Evolutionary conservation across 129 eudicot genomes (phyloP), one percentile per base, ranked within the genome.

Genomic region (Tagetes patula): DNA sequence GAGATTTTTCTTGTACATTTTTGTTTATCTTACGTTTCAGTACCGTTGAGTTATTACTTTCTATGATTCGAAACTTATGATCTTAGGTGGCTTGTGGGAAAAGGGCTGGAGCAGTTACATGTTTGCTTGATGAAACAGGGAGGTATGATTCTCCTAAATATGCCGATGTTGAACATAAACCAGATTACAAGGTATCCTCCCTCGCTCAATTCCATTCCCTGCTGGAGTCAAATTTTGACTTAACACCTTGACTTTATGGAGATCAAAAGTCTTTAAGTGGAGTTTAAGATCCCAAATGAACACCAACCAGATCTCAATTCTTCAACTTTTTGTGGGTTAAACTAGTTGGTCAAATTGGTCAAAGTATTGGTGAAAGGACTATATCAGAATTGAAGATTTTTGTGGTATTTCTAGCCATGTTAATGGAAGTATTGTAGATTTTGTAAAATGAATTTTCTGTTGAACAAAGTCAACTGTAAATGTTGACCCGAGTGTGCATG

Each of bases 61-160:
- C 14, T 32, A 53, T 65, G 74, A 65, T 72, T 72, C 43, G 42
- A 54, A 64, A 79, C 32, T 9, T 49, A 32, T 45, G 72, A 6
- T 81, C 70, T 74, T 77, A 95, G 99, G 91, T 95, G 81, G 97
- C 90, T 71, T 95, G 99, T 81, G 99, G 99, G 74, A 91, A 95
- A 87, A 69, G 90, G 80, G 97, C 99, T 27, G 99, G 99, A 79
- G 97, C 99, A 46, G 79, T 78, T 72, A 69, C 97, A 61, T 85
- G 94, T 73, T 87, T 95, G 82, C 96, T 95, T 74, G 99, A 95
- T 79, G 89, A 90, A 86, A 88, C 97, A 32, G 99, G 99, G 49
- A 85, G 97, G 87, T 95, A 88, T 45, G 84, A 82, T 64, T 78
- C 97, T 43, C 97, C 99, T 40, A 85, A 83, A 49, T 95, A 75